A percentile compares a stretch with the other conserved stretches of the same genome.
phyloP scores from a whole-genome alignment of 257 asterid species.

The Solanum ahanhuiri region DNA sequence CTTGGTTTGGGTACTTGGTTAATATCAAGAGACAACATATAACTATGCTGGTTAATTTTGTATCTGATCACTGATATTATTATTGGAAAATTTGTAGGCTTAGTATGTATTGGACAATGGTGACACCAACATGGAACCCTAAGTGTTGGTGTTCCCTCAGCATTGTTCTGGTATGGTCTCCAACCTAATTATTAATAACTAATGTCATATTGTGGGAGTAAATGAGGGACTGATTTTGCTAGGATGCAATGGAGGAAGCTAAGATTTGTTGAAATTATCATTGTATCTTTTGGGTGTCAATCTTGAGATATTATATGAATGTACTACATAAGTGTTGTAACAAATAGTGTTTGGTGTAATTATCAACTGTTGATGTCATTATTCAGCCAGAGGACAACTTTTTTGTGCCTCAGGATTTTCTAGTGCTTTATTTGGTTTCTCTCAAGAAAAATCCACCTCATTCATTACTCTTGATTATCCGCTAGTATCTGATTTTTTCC shows the following conservation, averaged over 20 bases:
- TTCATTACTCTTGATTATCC: not conserved
- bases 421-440: not conserved
- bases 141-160: conserved; percentile 3
- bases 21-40: not conserved
- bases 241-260: not conserved
- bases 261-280: not conserved
- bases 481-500: not conserved
- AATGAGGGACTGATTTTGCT: not conserved
- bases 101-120: not conserved
- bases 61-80: conserved; percentile 1
- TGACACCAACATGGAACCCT: conserved; percentile 8
- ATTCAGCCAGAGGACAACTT: not conserved
- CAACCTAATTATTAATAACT: not conserved
- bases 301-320: not conserved
- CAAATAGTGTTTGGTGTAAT: not conserved
- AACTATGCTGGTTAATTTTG: not conserved
- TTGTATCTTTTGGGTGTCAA: not conserved
- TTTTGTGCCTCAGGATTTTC: not conserved
- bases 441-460: not conserved
- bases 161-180: conserved; percentile 7
- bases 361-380: not conserved
- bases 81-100: conserved; percentile 2
- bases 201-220: not conserved
- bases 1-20: not conserved
- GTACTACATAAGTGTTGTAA: not conserved